Evolutionary conservation across 2,329 filamentous ascomycete genomes (phyloP), one percentile per base, ranked within the genome.

Genomic region (Fusarium mexicanum): DNA sequence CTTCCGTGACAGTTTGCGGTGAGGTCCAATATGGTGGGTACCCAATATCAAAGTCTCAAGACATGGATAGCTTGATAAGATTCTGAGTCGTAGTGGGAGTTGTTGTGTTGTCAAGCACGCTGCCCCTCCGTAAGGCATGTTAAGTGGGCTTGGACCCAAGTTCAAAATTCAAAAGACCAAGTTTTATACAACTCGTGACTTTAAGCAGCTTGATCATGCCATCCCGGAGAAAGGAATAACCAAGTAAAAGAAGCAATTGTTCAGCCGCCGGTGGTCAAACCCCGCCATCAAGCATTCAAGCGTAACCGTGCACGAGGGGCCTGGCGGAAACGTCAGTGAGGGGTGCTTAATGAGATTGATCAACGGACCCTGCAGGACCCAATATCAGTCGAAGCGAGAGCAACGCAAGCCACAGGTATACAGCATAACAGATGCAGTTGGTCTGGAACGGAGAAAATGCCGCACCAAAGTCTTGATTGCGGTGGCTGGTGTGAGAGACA

Each of bases 361-460:
- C 72, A 75, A 75, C 61, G 69, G 72, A 75, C 72, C 72, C 72
- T 75, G 72, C 72, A 75, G 69, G 61, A 67, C 55, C 61, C 48
- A 41, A 65, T 59, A 26, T 59, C 60, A 31, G 53, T 41, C 58
- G 53, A 64, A 64, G 61, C 61, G 50, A 75, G 46, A 62, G 31
- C 40, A 51, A 58, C 50, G 60, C 60, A 62, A 72, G 54, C 68
- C 55, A 74, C 69, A 58, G n/a, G 58, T 60, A 41, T 38, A 50
- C 51, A 63, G 31, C 8, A 48, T 43, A 41, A 47, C 43, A 46
- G 26, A 65, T 43, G 24, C 24, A 58, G 41, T 38, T 50, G 51
- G 29, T 35, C 35, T 57, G 38, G 26, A 44, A 69, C 48, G 58
- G 53, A 62, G 59, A 75, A 75, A 75, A 75, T 75, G 50, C 72